Evolutionary conservation across 352 stramenopile genomes (phyloP).

Genomic region (Peronospora farinosa): DNA sequence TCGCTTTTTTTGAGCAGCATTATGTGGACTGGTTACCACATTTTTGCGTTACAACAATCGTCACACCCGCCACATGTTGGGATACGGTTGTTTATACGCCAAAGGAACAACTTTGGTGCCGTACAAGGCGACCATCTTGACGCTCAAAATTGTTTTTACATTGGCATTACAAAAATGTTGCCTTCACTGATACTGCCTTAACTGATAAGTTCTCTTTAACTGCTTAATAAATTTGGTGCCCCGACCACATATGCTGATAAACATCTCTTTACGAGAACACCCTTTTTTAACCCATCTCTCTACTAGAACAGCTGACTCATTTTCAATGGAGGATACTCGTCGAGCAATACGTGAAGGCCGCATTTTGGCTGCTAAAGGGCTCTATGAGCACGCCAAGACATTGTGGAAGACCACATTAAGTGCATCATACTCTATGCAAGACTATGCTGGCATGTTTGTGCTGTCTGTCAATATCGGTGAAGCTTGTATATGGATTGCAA

Average conservation of each 20-base stretch:
- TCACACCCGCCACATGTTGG: not conserved
- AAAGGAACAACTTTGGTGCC: not conserved
- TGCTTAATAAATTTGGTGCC: too few species aligned
- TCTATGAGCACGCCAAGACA: conserved; percentile 29
- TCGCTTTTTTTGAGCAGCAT: not conserved
- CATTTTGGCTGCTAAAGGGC: conserved; percentile 27
- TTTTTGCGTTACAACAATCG: not conserved
- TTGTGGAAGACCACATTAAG: conserved; percentile 50
- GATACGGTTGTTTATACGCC: not conserved
- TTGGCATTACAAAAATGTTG: too few species aligned
- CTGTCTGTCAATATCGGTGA: conserved; percentile 66
- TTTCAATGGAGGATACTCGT: conserved; percentile 29
- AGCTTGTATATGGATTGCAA: conserved; percentile 28
- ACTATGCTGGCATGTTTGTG: conserved; percentile 59
- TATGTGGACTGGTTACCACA: not conserved
- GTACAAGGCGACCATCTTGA: too few species aligned
- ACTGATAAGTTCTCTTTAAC: too few species aligned
- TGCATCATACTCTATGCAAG: conserved; percentile 38
- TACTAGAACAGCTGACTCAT: conserved; percentile 16
- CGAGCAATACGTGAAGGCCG: conserved; percentile 38
- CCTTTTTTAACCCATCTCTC: conserved; percentile 3
- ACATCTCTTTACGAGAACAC: too few species aligned
- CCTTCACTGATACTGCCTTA: too few species aligned
- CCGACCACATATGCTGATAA: too few species aligned
- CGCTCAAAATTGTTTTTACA: not conserved